Percentiles rank a stretch among this genome's conserved stretches.
These are phyloP conservation scores for Coelastrella sp. DNA, from an alignment of 139 green algal genomes.

Conservation along the genomic window DNA sequence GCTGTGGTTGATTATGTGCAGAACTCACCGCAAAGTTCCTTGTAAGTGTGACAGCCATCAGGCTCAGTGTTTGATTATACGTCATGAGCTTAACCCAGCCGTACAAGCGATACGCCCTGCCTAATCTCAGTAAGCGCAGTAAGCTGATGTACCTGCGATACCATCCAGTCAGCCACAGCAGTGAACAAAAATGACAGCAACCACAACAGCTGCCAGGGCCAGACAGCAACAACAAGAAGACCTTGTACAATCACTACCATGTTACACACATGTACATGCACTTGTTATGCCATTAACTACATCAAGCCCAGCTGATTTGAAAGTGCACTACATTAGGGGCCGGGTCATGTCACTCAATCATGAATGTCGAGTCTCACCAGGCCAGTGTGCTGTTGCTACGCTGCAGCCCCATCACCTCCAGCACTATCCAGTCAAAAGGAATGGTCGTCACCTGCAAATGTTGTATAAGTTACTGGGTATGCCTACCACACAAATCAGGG, in stretches of 20 bases:
- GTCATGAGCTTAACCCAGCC: constrained; percentile 53
- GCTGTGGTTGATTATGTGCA: not conserved
- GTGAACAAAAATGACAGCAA: no score
- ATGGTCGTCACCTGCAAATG: constrained; percentile 31
- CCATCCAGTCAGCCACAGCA: not conserved
- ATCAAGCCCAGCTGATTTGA: no score
- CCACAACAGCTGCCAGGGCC: no score
- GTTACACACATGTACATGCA: not conserved
- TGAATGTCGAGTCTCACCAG: not conserved
- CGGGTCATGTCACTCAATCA: no score
- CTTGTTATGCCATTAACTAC: not conserved
- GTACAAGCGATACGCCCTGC: constrained; percentile 52
- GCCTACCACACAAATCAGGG: not conserved
- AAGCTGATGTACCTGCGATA: constrained; percentile 41
- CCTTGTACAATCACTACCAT: no score
- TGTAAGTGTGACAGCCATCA: constrained; percentile 60
- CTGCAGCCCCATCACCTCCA: constrained; percentile 4
- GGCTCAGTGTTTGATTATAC: constrained; percentile 52
- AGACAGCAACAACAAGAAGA: no score
- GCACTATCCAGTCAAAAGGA: constrained; percentile 48
- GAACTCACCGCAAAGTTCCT: constrained; percentile 57
- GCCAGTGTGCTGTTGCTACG: constrained; percentile 32
- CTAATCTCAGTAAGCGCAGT: constrained; percentile 51
- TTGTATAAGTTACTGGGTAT: not conserved
- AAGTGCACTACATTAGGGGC: no score